Conservation (phyloP, 352 stramenopile species). For the Aphanomyces astaci region DNA sequence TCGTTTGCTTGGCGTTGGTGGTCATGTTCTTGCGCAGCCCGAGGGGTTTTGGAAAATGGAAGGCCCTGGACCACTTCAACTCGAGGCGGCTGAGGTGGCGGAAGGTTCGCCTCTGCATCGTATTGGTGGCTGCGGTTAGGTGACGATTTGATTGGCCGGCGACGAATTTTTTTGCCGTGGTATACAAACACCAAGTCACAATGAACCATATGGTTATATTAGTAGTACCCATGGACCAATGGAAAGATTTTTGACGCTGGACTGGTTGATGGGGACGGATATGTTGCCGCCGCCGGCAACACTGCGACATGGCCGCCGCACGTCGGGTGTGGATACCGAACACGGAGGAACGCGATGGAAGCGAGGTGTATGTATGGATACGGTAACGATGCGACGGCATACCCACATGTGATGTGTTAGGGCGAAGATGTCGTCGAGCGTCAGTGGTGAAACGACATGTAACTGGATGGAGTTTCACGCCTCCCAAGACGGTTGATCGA, state of each 20-base stretch:
- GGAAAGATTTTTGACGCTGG: no score
- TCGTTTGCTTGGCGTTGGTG: background rate
- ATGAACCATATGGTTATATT: background rate
- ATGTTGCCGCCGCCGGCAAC: no score
- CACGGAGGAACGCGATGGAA: background rate
- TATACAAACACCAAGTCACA: conserved; percentile 6
- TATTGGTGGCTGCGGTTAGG: background rate
- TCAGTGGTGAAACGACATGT: no score
- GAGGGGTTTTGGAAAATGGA: conserved; percentile 11
- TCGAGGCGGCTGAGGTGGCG: background rate
- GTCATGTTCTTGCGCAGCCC: background rate
- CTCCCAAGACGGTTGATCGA: background rate
- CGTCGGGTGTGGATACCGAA: no score
- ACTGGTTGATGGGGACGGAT: no score
- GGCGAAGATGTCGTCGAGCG: no score
- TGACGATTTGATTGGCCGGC: conserved; percentile 2
- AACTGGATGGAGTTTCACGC: background rate
- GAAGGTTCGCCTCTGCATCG: background rate
- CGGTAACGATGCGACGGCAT: no score
- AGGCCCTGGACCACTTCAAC: background rate
- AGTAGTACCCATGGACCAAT: background rate
- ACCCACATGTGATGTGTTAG: no score
- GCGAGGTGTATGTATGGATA: no score
- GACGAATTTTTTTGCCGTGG: background rate
- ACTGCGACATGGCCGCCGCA: no score